Evolutionary conservation across 2,329 filamentous ascomycete species (phyloP), one percentile per base, ranked within the genome.

Genomic region (Microthyrium microscopicum): DNA sequence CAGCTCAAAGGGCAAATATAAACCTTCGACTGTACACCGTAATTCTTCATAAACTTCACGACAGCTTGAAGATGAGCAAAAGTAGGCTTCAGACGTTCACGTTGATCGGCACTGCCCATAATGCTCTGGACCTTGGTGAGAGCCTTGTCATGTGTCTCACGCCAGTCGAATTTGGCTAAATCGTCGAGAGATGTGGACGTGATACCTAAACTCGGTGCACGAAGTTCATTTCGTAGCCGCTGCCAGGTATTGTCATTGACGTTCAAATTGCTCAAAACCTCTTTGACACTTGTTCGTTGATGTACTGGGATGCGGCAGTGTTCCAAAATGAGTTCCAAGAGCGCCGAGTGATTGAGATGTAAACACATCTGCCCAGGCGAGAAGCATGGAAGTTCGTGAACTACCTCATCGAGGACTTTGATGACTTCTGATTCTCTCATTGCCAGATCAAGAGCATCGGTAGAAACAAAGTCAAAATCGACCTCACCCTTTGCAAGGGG

Each of bases 381-480:
- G 9, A 92, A 61, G 3, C 76, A 73, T 0, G 85, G 85, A 41
- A 95, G 85, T 4, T 77, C 69, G 31, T 74, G 66, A 12, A 91
- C 68, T 26, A 94, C 78, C 50, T 98, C 89, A 49, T 98, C 89
- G 16, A 95, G 60, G 3, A 95, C 85, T 46, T 94, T 95, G 44
- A 98, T 70, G 1, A 84, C 77, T 53, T 95, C 87, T 0, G 87
- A 87, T 54, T 98, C 89, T 47, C 92, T 91, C 36, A 94, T 55
- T 1, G 84, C 77, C 29, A 92, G 61, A 46, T 95, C 84, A 4
- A 84, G 56, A 1, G 77, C 77, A 44, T 85, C 76, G 28, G 72
- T 69, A 1, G 84, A 87, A n/a, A 93, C 69, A 39, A 98, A 84
- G 54, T 98, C 89, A 51, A 95, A 98, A 51, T 95, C 85, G 3